Percentiles rank a stretch among this genome's conserved stretches.
phyloP scores from a whole-genome alignment of 768 basidiomycete genomes.

The Asterophora parasitica region DNA sequence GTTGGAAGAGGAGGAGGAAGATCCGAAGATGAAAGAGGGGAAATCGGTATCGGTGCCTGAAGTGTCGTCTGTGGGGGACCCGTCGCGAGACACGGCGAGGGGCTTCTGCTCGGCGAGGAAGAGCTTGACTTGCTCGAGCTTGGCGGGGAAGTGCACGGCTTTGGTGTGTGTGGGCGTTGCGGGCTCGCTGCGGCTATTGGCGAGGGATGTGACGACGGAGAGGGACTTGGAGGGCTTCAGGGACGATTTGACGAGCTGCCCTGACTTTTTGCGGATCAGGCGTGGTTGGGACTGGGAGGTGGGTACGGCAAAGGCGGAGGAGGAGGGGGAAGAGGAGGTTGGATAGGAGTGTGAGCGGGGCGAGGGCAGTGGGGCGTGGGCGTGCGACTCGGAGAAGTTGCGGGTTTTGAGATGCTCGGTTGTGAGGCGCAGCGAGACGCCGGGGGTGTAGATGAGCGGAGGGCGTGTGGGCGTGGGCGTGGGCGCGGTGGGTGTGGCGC shows the following conservation, averaged over 20 bases:
- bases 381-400: constrained; percentile 27
- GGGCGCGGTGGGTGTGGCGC: constrained; percentile 21
- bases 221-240: constrained; percentile 69
- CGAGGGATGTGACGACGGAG: constrained; percentile 42
- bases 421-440: constrained; percentile 31
- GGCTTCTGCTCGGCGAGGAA: constrained; percentile 96
- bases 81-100: constrained; percentile 85
- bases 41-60: constrained; percentile 78
- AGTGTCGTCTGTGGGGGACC: constrained; percentile 81
- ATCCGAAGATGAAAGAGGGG: constrained; percentile 65
- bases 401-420: constrained; percentile 22
- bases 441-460: constrained; percentile 36
- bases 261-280: constrained; percentile 86
- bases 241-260: constrained; percentile 88
- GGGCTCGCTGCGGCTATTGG: constrained; percentile 70
- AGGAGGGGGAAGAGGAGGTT: too few species aligned
- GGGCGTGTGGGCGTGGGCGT: constrained; percentile 3
- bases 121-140: constrained; percentile 91
- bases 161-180: constrained; percentile 74
- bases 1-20: too few species aligned
- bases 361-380: constrained; percentile 21
- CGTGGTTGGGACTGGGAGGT: constrained; percentile 29
- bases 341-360: constrained; percentile 18
- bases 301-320: constrained; percentile 21
- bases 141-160: constrained; percentile 87